A percentile compares a stretch with the other conserved stretches of the same genome.
Conservation (phyloP, 805 yeast species). For the Yamadazyma paraphyllophila region DNA sequence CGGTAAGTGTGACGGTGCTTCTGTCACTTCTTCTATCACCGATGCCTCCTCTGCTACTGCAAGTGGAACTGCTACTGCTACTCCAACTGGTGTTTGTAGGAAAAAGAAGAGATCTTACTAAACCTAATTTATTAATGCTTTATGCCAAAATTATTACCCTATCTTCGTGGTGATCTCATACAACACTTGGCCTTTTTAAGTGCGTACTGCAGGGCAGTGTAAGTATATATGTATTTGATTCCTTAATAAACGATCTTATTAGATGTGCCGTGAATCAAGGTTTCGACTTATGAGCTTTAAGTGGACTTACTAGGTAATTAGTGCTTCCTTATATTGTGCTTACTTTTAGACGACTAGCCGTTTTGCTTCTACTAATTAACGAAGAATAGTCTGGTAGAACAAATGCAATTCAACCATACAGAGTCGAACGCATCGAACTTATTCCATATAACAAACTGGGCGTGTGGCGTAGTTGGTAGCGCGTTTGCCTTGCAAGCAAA, state of each 20-base stretch:
- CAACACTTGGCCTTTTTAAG: slow-evolving; percentile 5
- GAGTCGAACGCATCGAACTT: too few relatives aligned
- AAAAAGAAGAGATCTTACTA: slow-evolving; percentile 28
- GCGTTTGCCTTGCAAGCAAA: slow-evolving; percentile 76
- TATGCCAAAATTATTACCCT: slow-evolving; percentile 9
- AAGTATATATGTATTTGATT: neutral
- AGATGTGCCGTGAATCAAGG: too few relatives aligned
- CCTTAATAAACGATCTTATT: neutral
- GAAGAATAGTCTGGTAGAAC: too few relatives aligned
- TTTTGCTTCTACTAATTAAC: too few relatives aligned
- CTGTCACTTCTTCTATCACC: slow-evolving; percentile 26
- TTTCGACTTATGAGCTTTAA: too few relatives aligned
- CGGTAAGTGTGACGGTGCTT: slow-evolving; percentile 33
- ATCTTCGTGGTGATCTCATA: slow-evolving; percentile 3
- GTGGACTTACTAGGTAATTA: too few relatives aligned
- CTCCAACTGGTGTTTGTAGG: slow-evolving; percentile 17
- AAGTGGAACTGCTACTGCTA: slow-evolving; percentile 16
- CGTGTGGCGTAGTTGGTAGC: slow-evolving; percentile 84
- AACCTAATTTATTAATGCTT: slow-evolving; percentile 6
- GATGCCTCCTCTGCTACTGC: slow-evolving; percentile 17
- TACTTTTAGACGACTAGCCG: too few relatives aligned
- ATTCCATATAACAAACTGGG: slow-evolving; percentile 31
- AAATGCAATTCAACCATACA: too few relatives aligned
- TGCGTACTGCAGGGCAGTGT: slow-evolving; percentile 13
- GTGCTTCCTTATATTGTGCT: too few relatives aligned